Evolutionary conservation across 352 stramenopile species (phyloP).

Genomic region (Globisporangium spinosum): DNA sequence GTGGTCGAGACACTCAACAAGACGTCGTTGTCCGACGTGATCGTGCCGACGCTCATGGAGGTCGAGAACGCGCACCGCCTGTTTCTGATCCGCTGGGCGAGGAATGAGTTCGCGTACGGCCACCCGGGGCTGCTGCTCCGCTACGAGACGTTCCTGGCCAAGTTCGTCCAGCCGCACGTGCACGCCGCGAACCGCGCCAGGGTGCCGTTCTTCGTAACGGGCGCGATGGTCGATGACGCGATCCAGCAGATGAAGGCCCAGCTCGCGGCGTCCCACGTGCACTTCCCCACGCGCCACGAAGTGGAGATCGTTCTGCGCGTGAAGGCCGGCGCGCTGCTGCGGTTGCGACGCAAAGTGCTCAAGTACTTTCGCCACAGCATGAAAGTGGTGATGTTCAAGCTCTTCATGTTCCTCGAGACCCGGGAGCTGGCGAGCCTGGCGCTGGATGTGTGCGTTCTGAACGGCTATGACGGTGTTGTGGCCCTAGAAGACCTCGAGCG

Average conservation of each 20-base stretch:
- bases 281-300: constrained; percentile 41
- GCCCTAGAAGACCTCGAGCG: constrained; percentile 28
- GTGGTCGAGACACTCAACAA: constrained; percentile 33
- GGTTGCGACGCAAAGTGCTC: constrained; percentile 35
- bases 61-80: constrained; percentile 28
- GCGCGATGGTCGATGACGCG: constrained; percentile 19
- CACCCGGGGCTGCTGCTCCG: constrained; percentile 42
- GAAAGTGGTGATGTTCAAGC: constrained; percentile 30
- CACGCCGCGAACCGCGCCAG: constrained; percentile 21
- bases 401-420: constrained; percentile 35
- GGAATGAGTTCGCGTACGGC: constrained; percentile 33
- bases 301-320: constrained; percentile 35
- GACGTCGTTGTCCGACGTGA: constrained; percentile 21
- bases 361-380: constrained; percentile 48
- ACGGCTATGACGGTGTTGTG: constrained; percentile 34
- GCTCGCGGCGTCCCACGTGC: constrained; percentile 36
- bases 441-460: constrained; percentile 37
- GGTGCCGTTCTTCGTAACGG: constrained; percentile 13
- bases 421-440: constrained; percentile 41
- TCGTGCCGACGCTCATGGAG: constrained; percentile 44
- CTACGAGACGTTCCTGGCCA: constrained; percentile 57
- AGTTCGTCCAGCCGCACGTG: constrained; percentile 32
- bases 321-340: constrained; percentile 31
- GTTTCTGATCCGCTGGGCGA: constrained; percentile 38
- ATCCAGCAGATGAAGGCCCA: constrained; percentile 47